Percentiles rank a stretch among this genome's conserved stretches.
These are phyloP conservation scores for Epichloe gansuensis DNA, from an alignment of 2,329 filamentous ascomycete species.

Conservation along the genomic window DNA sequence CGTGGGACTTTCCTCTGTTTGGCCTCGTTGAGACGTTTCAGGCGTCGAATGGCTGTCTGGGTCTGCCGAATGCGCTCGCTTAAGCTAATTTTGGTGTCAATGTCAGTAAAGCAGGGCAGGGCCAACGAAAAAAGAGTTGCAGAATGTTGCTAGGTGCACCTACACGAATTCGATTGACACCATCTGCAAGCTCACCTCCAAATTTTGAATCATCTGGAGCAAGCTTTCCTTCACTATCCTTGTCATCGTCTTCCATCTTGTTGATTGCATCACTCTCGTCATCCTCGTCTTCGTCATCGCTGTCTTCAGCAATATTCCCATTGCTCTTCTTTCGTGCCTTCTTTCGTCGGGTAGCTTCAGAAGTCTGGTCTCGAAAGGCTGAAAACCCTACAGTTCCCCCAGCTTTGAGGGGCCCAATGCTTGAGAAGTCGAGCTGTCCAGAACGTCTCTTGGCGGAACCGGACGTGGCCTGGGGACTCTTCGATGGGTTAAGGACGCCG, in stretches of 20 bases:
- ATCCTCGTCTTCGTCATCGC: constrained; percentile 62
- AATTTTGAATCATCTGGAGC: constrained; percentile 60
- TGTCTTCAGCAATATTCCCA: constrained; percentile 57
- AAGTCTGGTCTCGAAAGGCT: constrained; percentile 63
- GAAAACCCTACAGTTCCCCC: constrained; percentile 85
- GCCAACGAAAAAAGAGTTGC: background rate
- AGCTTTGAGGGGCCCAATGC: constrained; percentile 69
- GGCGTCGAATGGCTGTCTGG: constrained; percentile 35
- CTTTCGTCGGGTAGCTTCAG: constrained; percentile 40
- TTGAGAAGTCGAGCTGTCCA: constrained; percentile 72
- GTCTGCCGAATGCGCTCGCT: constrained; percentile 66
- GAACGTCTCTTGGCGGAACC: constrained; percentile 64
- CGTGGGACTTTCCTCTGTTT: constrained; percentile 31
- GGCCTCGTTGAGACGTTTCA: constrained; percentile 23
- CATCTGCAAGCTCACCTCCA: constrained; percentile 64
- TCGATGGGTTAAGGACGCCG: constrained; percentile 65
- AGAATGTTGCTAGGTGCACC: constrained; percentile 14
- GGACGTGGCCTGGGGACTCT: constrained; percentile 48
- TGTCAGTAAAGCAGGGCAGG: constrained; percentile 6
- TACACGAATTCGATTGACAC: constrained; percentile 72
- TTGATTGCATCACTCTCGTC: constrained; percentile 46
- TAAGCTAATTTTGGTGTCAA: constrained; percentile 44
- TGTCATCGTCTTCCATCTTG: constrained; percentile 55
- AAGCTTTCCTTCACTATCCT: constrained; percentile 44
- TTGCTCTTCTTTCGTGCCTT: constrained; percentile 50